These are phyloP conservation scores for Vanderwaltozyma yarrowii DNA, from an alignment of 805 yeast species.

Conservation along the genomic window DNA sequence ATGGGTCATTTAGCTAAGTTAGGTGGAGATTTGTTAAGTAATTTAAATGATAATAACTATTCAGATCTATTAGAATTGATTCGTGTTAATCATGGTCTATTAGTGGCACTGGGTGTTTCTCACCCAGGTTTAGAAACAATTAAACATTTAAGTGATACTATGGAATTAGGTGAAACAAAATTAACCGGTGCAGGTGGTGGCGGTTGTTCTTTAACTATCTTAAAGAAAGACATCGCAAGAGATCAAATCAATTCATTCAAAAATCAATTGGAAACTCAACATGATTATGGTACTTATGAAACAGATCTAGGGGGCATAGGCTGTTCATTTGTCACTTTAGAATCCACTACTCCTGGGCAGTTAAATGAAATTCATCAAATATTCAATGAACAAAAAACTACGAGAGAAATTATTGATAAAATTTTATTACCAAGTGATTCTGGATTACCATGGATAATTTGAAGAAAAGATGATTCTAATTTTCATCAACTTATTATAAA, in stretches of 20 bases:
- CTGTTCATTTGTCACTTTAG: slow-evolving; percentile 22
- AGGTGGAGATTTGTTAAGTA: slow-evolving; percentile 26
- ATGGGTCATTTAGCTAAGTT: slow-evolving; percentile 54
- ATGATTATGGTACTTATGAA: slow-evolving; percentile 65
- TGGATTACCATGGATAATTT: slow-evolving; percentile 10
- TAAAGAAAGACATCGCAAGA: slow-evolving; percentile 36
- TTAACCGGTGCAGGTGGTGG: slow-evolving; percentile 99
- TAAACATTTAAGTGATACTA: slow-evolving; percentile 51
- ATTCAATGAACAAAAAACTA: slow-evolving; percentile 7
- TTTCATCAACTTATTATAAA: neutral
- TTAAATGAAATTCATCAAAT: slow-evolving; percentile 4
- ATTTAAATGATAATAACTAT: slow-evolving; percentile 35
- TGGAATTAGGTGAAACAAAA: slow-evolving; percentile 74
- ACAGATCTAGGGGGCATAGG: slow-evolving; percentile 88
- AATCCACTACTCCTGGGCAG: slow-evolving; percentile 5
- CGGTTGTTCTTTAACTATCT: slow-evolving; percentile 89
- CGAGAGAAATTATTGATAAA: slow-evolving; percentile 7
- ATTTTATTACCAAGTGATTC: slow-evolving; percentile 11
- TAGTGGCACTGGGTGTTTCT: slow-evolving; percentile 80
- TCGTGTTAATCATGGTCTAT: slow-evolving; percentile 76
- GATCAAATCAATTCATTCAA: slow-evolving; percentile 28
- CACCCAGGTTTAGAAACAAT: slow-evolving; percentile 84
- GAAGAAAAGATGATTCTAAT: no score
- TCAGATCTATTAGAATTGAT: slow-evolving; percentile 47
- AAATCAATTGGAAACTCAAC: slow-evolving; percentile 25